Conservation (phyloP, 2,329 filamentous ascomycete species). For the Colletotrichum karsti region DNA sequence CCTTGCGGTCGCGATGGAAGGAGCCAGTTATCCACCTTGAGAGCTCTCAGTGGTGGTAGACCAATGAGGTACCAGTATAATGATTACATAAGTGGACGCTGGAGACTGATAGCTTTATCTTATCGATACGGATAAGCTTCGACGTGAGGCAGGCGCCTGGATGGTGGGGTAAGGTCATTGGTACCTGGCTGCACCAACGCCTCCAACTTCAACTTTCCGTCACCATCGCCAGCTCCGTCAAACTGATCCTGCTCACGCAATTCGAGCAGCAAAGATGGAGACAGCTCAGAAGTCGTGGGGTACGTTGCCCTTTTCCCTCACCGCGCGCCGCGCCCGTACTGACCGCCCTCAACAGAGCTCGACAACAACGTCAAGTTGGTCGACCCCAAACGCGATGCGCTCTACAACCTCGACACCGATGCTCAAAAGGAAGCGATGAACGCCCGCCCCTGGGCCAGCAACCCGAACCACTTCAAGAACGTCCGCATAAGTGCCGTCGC, state of each 20-base stretch:
- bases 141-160: neutral
- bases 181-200: neutral
- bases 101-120: slow-evolving; percentile 10
- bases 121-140: slow-evolving; percentile 23
- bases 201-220: neutral
- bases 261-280: slow-evolving; percentile 34
- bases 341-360: slow-evolving; percentile 67
- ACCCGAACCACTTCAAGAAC: slow-evolving; percentile 90
- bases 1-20: neutral
- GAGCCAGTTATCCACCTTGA: neutral
- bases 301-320: slow-evolving; percentile 10
- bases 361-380: slow-evolving; percentile 87
- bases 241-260: slow-evolving; percentile 2
- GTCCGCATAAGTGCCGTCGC: slow-evolving; percentile 94
- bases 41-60: neutral
- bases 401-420: slow-evolving; percentile 82
- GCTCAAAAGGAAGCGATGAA: slow-evolving; percentile 73
- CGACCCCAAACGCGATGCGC: slow-evolving; percentile 86
- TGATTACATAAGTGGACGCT: neutral
- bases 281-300: slow-evolving; percentile 38
- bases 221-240: slow-evolving; percentile 1
- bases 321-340: neutral
- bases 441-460: slow-evolving; percentile 77
- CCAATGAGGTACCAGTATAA: neutral
- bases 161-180: slow-evolving; percentile 24